Base-by-base conservation (phyloP, 2,329 filamentous ascomycete species). In the Beauveria sp. region DNA sequence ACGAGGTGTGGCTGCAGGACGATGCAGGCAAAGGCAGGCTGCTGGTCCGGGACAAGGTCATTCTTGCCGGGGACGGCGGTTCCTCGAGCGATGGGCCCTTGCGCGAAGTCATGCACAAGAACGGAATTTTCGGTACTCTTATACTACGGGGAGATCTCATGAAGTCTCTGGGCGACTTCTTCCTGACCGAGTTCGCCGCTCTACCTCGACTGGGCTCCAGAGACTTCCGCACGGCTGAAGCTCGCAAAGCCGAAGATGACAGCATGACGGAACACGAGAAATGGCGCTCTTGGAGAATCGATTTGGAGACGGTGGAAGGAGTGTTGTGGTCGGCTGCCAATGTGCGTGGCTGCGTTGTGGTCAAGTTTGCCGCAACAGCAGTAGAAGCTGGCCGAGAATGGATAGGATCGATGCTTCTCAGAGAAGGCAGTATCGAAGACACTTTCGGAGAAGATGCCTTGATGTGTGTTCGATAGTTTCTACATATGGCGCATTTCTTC, bases 311-410 rank as follows among this genome's bases (percentile, higher is more conserved):
- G 63, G 70, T 74, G 10, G 77, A 81, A 54, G 83, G 83, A 18
- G 73, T 96, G 3, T 78, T 93, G 3, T 96, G 92, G 91, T 93
- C 91, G 28, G 90, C 89, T 14, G 90, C 92, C 16, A 83, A 82
- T 28, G 86, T 96, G 40, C 82, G 92, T 58, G 88, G 91, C 4
- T 96, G 93, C 69, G 88, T 95, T 3, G 81, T 97, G 28, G 88
- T 98, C 67, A 98, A 98, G 73, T 96, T 98, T 72, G 91, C 90
- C 1, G 90, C 93, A 1, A 81, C 80, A 60, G 88, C 87, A 50
- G 88, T 96, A 26, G 92, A 98, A 72, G 88, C 87, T 28, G 92
- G 88, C 4, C 85, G 90, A 66, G 77, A 83, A 52, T 98, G 93
- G 91, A 80, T 98, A 62, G 85, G 86, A 10, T 80, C 80, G 7